A percentile compares a stretch with the other conserved stretches of the same genome.
phyloP scores from a whole-genome alignment of 257 asterid genomes.

The Lycium barbarum region DNA sequence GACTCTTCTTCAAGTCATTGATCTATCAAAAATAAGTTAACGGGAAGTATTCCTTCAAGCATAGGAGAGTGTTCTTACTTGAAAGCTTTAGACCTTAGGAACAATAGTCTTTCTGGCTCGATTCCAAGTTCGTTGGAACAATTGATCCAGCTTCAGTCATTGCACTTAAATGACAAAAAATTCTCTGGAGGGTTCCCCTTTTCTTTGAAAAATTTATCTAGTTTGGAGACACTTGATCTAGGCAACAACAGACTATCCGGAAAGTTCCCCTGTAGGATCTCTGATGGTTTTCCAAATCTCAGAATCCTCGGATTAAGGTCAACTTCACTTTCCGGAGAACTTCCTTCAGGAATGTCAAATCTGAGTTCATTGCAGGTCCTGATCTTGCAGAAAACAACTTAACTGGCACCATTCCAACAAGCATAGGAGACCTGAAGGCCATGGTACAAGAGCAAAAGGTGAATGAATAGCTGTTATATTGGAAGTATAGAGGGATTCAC shows the following conservation, averaged over 20 bases:
- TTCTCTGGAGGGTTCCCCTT: constrained; percentile 50
- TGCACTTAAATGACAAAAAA: constrained; percentile 53
- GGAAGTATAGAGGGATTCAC: constrained; percentile 49
- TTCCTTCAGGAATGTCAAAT: constrained; percentile 43
- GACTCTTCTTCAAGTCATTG: constrained; percentile 45
- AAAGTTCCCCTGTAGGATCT: constrained; percentile 48
- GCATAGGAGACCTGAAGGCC: constrained; percentile 50
- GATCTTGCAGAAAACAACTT: constrained; percentile 58
- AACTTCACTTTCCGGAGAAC: constrained; percentile 45
- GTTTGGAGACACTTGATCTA: constrained; percentile 59
- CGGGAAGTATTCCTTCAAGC: constrained; percentile 55
- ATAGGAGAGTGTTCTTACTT: constrained; percentile 44
- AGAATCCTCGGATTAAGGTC: constrained; percentile 54
- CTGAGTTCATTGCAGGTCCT: constrained; percentile 50
- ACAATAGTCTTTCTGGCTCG: constrained; percentile 48
- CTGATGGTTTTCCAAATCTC: constrained; percentile 40
- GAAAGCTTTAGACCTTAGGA: constrained; percentile 50
- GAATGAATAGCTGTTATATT: constrained; percentile 46
- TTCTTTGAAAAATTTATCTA: constrained; percentile 47
- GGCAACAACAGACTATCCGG: constrained; percentile 48
- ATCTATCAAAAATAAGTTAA: constrained; percentile 54
- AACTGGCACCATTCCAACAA: constrained; percentile 45
- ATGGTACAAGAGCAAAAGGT: constrained; percentile 44
- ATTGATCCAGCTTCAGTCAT: constrained; percentile 46
- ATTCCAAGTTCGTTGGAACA: constrained; percentile 55